A percentile compares a stretch with the other conserved stretches of the same genome.
Evolutionary conservation across 2,329 filamentous ascomycete genomes (phyloP).

Genomic region (Nemania bipapillata): DNA sequence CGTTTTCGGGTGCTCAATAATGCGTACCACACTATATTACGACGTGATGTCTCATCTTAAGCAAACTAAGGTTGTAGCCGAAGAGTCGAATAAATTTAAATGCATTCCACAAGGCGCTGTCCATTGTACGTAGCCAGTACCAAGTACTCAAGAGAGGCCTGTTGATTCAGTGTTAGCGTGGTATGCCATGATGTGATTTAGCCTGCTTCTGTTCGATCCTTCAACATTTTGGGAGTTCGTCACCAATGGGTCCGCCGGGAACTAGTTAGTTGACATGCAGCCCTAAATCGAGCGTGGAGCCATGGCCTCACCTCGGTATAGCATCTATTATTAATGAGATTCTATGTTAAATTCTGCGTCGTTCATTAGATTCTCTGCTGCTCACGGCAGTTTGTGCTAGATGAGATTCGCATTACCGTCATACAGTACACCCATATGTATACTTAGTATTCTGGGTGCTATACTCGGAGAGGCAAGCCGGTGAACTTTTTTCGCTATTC

Average conservation of each 20-base stretch:
- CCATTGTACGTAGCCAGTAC: not conserved
- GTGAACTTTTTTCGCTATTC: not conserved
- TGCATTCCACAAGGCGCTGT: not conserved
- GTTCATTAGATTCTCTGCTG: not conserved
- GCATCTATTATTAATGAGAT: not conserved
- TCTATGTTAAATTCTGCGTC: not conserved
- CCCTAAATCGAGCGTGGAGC: constrained; percentile 1
- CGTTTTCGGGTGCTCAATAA: not conserved
- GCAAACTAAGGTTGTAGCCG: not conserved
- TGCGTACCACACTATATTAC: not conserved
- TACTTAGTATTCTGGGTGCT: not conserved
- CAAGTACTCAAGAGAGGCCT: not conserved
- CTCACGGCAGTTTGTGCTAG: not conserved
- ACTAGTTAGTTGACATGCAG: not conserved
- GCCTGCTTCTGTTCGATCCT: constrained; percentile 13
- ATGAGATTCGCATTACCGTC: not conserved
- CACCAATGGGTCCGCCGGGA: not conserved
- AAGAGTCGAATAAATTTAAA: not conserved
- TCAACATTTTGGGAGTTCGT: not conserved
- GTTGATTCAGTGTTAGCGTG: not conserved
- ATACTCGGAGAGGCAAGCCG: not conserved
- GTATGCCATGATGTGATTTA: not conserved
- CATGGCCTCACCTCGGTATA: not conserved
- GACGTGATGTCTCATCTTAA: constrained; percentile 1
- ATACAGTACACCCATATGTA: not conserved